phyloP scores from a whole-genome alignment of 2,329 filamentous ascomycete genomes.

The Arthrobotrys conoides region DNA sequence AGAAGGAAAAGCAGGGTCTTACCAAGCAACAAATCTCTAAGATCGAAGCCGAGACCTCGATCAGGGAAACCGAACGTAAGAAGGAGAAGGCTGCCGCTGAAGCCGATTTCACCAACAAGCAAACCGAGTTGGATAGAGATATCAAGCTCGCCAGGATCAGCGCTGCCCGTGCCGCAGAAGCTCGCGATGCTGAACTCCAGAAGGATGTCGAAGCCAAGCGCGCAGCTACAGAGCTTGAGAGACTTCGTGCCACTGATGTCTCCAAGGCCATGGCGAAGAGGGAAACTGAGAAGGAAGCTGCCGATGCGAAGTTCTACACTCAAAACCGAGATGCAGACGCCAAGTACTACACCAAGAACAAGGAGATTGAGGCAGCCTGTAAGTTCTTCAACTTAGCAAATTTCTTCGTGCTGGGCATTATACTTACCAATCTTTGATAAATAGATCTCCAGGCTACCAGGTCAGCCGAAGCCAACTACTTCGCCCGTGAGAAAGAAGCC shows the following conservation, averaged over 20 bases:
- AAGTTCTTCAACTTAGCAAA: conserved; percentile 34
- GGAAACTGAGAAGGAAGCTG: conserved; percentile 78
- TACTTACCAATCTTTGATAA: conserved; percentile 14
- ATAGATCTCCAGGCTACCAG: conserved; percentile 58
- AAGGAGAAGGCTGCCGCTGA: conserved; percentile 84
- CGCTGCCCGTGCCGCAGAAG: conserved; percentile 80
- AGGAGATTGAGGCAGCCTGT: conserved; percentile 67
- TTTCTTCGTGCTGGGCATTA: not conserved
- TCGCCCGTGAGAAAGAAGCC: conserved; percentile 70
- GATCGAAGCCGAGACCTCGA: conserved; percentile 87
- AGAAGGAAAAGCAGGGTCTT: conserved; percentile 82
- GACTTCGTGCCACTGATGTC: conserved; percentile 79
- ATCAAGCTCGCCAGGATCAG: conserved; percentile 82
- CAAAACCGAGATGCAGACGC: conserved; percentile 56
- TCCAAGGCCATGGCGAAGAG: conserved; percentile 80
- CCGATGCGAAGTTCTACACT: conserved; percentile 72
- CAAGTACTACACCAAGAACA: conserved; percentile 66
- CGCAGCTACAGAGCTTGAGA: conserved; percentile 83
- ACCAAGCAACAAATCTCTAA: conserved; percentile 89
- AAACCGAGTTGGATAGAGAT: conserved; percentile 80
- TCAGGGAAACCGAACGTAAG: conserved; percentile 86
- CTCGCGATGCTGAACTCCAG: conserved; percentile 84
- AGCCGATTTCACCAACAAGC: conserved; percentile 79
- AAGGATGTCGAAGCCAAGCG: conserved; percentile 82
- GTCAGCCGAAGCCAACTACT: conserved; percentile 66